phyloP scores from a whole-genome alignment of 2,329 filamentous ascomycete genomes.

The Ascosphaera aggregata region DNA sequence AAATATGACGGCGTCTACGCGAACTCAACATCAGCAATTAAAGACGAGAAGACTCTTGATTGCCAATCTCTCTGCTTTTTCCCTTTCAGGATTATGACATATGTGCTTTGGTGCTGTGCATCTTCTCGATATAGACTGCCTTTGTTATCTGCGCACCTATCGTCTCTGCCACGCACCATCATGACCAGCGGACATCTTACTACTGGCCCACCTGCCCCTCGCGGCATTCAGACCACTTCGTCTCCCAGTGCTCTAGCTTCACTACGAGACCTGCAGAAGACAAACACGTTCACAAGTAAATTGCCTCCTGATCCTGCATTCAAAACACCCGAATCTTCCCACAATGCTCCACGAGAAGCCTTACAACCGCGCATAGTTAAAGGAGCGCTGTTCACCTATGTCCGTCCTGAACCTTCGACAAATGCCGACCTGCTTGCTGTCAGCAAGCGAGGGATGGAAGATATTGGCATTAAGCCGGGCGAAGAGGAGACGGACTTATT shows the following conservation, averaged over 20 bases:
- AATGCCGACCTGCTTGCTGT: slow-evolving; percentile 61
- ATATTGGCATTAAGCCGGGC: slow-evolving; percentile 49
- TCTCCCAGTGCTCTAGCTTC: slow-evolving; percentile 8
- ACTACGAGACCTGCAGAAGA: slow-evolving; percentile 33
- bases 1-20: not conserved
- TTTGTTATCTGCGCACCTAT: not conserved
- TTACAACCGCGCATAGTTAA: slow-evolving; percentile 67
- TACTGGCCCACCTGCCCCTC: not conserved
- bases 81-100: not conserved
- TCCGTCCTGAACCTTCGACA: slow-evolving; percentile 51
- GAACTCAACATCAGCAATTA: too few relatives aligned
- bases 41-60: too few relatives aligned
- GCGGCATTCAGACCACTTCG: not conserved
- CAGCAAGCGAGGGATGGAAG: slow-evolving; percentile 52
- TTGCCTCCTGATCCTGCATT: slow-evolving; percentile 57
- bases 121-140: not conserved
- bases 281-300: slow-evolving; percentile 38
- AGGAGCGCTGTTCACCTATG: slow-evolving; percentile 63
- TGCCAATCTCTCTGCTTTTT: not conserved
- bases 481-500: slow-evolving; percentile 55
- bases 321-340: slow-evolving; percentile 58
- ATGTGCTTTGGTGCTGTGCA: not conserved
- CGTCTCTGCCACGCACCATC: not conserved
- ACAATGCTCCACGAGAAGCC: slow-evolving; percentile 52
- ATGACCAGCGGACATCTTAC: not conserved